A percentile compares a stretch with the other conserved stretches of the same genome.
These are phyloP conservation scores for Solioccasus polychromus DNA, from an alignment of 768 basidiomycete genomes.

Conservation along the genomic window DNA sequence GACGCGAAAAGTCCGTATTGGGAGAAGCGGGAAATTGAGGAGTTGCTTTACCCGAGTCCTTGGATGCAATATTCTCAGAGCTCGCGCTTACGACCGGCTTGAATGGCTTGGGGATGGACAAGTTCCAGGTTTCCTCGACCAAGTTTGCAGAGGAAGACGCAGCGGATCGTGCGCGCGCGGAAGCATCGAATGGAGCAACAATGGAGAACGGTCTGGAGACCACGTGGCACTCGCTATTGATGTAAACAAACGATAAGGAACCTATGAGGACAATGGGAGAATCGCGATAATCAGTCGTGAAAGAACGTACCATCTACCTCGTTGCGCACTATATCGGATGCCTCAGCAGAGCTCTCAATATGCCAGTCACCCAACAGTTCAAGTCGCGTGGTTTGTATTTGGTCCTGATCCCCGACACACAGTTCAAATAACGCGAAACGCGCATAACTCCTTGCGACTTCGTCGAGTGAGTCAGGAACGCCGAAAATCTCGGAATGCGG, in stretches of 20 bases:
- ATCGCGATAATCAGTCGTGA: neutral
- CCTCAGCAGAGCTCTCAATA: conserved; percentile 45
- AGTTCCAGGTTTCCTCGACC: conserved; percentile 23
- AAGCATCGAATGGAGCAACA: conserved; percentile 20
- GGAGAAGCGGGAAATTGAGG: conserved; percentile 32
- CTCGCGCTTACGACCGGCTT: conserved; percentile 51
- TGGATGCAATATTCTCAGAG: conserved; percentile 40
- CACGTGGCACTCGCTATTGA: conserved; percentile 45
- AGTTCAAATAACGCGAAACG: conserved; percentile 26
- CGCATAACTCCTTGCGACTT: conserved; percentile 4
- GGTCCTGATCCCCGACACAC: conserved; percentile 19
- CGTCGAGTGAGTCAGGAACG: conserved; percentile 14
- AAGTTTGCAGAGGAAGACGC: conserved; percentile 20
- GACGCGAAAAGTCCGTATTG: conserved; percentile 17
- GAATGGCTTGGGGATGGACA: conserved; percentile 64
- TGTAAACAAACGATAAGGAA: conserved; percentile 32
- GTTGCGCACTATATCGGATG: conserved; percentile 42
- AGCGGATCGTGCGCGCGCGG: conserved; percentile 10
- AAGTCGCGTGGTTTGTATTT: conserved; percentile 30
- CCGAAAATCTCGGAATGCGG: conserved; percentile 23
- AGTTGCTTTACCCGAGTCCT: conserved; percentile 17
- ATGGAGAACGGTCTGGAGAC: conserved; percentile 40
- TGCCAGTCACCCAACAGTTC: conserved; percentile 54
- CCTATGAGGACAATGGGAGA: conserved; percentile 18
- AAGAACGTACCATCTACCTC: conserved; percentile 45